Evolutionary conservation across 352 stramenopile genomes (phyloP).

Genomic region (Peronospora belbahrii): DNA sequence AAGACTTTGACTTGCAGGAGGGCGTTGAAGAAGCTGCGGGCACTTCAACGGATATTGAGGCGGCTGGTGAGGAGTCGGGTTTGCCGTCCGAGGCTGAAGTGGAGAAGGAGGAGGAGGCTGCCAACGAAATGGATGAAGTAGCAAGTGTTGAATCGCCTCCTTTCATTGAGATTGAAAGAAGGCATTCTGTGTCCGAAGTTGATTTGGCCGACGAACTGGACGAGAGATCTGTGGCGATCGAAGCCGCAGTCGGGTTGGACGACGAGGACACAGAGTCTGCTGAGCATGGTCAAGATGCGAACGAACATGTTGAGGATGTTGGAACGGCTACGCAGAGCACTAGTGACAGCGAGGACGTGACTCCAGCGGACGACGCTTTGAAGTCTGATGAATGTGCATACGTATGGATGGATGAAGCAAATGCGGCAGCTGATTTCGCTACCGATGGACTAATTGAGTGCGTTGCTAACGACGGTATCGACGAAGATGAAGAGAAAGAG

Average conservation of each 20-base stretch:
- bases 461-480: not conserved
- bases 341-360: not conserved
- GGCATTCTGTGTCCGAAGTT: constrained; percentile 4
- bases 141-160: not conserved
- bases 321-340: not conserved
- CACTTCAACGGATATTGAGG: not conserved
- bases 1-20: not conserved
- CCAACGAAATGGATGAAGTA: constrained; percentile 1
- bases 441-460: not conserved
- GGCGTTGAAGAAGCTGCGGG: not conserved
- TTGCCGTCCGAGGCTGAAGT: not conserved
- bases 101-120: not conserved
- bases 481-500: constrained; percentile 16
- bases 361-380: not conserved
- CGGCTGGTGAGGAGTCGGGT: not conserved
- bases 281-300: not conserved
- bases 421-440: not conserved
- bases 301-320: not conserved
- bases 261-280: not conserved
- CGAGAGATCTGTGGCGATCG: constrained; percentile 13
- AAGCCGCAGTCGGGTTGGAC: constrained; percentile 9
- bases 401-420: not conserved
- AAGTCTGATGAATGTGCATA: not conserved
- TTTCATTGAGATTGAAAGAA: constrained; percentile 1
- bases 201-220: not conserved